Conservation (phyloP, 768 basidiomycete genomes). For the Exidia glandulosa region DNA sequence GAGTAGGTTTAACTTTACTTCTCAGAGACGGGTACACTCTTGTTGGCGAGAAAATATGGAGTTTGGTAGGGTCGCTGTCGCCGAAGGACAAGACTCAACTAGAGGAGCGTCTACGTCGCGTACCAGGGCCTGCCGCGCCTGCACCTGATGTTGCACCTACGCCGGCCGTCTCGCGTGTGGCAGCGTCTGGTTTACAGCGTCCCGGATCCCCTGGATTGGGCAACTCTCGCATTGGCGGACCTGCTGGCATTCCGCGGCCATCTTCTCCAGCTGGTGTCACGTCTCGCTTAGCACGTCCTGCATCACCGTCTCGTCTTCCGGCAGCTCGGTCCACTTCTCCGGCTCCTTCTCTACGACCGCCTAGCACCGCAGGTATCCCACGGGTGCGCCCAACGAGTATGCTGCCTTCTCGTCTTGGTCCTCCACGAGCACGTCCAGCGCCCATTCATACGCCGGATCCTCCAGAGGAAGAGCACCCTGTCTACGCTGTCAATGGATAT, state of each 20-base stretch:
- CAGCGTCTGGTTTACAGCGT: conserved; percentile 30
- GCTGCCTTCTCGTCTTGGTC: conserved; percentile 64
- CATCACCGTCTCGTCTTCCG: conserved; percentile 25
- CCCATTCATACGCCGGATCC: not conserved
- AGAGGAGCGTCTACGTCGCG: conserved; percentile 77
- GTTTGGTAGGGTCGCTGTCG: conserved; percentile 59
- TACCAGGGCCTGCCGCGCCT: conserved; percentile 53
- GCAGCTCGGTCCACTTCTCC: conserved; percentile 17
- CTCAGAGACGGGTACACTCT: conserved; percentile 69
- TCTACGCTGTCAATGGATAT: conserved; percentile 11
- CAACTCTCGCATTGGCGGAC: conserved; percentile 13
- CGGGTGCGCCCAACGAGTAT: conserved; percentile 48
- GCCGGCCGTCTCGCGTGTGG: conserved; percentile 25
- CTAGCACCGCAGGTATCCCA: not conserved
- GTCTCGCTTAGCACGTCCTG: conserved; percentile 6
- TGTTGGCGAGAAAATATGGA: conserved; percentile 80
- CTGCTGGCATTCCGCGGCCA: conserved; percentile 30
- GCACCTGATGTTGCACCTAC: conserved; percentile 41
- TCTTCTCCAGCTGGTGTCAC: conserved; percentile 26
- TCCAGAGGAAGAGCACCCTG: conserved; percentile 9
- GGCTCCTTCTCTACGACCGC: conserved; percentile 18
- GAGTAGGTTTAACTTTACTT: conserved; percentile 5
- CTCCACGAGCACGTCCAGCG: conserved; percentile 44
- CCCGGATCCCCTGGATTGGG: conserved; percentile 26
- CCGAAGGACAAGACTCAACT: conserved; percentile 87